Percentiles rank a stretch among this genome's conserved stretches.
phyloP scores from a whole-genome alignment of 257 asterid genomes.

The Fraxinus americana region DNA sequence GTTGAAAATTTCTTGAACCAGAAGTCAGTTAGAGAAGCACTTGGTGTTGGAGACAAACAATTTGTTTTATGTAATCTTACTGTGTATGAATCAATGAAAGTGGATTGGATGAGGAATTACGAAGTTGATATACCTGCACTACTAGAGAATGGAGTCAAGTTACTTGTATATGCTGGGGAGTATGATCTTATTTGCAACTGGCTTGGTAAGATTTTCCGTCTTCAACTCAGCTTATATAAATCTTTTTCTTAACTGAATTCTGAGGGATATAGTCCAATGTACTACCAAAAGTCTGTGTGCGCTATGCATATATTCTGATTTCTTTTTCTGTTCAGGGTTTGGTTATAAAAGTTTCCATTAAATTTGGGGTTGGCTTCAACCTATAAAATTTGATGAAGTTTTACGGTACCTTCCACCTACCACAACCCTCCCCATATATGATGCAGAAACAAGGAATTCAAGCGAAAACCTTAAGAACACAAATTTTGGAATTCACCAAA shows the following conservation, averaged over 20 bases:
- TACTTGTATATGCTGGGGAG: background rate
- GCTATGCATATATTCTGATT: too few species aligned
- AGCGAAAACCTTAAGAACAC: too few species aligned
- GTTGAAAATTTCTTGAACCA: background rate
- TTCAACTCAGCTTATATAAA: background rate
- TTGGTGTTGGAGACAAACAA: background rate
- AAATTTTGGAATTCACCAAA: too few species aligned
- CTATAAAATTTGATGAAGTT: too few species aligned
- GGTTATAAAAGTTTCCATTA: too few species aligned
- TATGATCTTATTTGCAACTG: constrained; percentile 53
- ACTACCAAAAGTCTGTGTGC: too few species aligned
- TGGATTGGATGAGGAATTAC: background rate
- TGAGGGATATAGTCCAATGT: background rate
- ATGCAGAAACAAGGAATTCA: too few species aligned
- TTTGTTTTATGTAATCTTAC: background rate
- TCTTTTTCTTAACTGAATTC: background rate
- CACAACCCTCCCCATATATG: too few species aligned
- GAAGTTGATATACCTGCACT: background rate
- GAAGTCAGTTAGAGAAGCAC: background rate
- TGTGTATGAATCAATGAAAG: background rate
- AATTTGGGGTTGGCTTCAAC: too few species aligned
- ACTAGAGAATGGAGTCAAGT: background rate
- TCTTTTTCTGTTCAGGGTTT: too few species aligned
- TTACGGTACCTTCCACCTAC: too few species aligned
- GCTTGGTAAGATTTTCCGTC: constrained; percentile 48